Base-by-base conservation (phyloP, 2,329 filamentous ascomycete genomes). In the Exophiala dermatitidis region DNA sequence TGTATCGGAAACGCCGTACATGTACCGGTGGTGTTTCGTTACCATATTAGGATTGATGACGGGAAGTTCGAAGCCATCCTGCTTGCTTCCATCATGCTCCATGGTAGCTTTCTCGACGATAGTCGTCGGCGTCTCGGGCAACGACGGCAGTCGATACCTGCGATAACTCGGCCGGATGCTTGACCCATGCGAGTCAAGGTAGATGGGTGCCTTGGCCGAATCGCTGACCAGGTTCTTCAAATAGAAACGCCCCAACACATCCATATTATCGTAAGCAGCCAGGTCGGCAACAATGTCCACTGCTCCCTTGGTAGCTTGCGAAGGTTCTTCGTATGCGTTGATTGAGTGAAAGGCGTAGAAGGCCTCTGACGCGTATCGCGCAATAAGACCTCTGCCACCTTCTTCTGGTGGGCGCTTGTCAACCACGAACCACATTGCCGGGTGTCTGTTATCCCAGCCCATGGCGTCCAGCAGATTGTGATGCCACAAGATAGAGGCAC, bases 331-430 rank as follows among this genome's bases (percentile, higher is more conserved):
- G 66, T 83, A 93, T 0, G 86, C 80, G 61, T 94, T 94, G 65
- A 88, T 74, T 0, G 80, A 81, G 69, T 95, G 88, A 67, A 94
- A 94, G 68, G 82, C 84, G 72, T 90, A 94, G 44, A 83, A 83
- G 0, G 85, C 78, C 0, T 80, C 76, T 10, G 80, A 84, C 12
- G 83, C 77, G 63, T 86, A 90, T 1, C 76, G 79, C 5, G 81
- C 84, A 0, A 93, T 76, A 0, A 93, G 71, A 0, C 88, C 87
- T 45, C 75, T 74, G 3, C 75, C 77, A 74, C 69, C 2, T 66
- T 74, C 65, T 37, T 64, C 62, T 3, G 54, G 30, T 6, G 63
- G 47, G 28, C 61, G 60, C 1, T 88, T 80, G 65, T 93, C 87
- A 12, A 94, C 69, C 0, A 94, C 79, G 58, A 86, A 81, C 88